phyloP scores from a whole-genome alignment of 1,284 basidiomycete genomes.

The Ceratobasidium sp. region DNA sequence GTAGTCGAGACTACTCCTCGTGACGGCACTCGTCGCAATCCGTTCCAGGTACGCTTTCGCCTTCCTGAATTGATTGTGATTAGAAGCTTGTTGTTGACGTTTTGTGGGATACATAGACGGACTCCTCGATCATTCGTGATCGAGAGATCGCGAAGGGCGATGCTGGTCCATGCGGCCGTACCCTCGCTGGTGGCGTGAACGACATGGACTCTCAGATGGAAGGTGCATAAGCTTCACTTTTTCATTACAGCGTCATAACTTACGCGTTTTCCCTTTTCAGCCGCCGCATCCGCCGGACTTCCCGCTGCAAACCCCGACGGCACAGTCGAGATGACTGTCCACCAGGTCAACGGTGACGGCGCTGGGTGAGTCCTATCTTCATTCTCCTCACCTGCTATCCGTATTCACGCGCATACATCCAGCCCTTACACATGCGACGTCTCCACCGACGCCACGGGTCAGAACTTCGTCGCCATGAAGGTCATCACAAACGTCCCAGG shows the following conservation, averaged over 20 bases:
- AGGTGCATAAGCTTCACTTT: constrained; percentile 27
- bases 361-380: constrained; percentile 47
- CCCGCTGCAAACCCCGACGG: constrained; percentile 27
- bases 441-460: constrained; percentile 52
- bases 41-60: constrained; percentile 49
- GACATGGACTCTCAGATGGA: constrained; percentile 52
- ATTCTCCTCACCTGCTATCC: background rate
- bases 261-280: background rate
- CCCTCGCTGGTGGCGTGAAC: constrained; percentile 51
- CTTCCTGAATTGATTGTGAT: background rate
- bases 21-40: constrained; percentile 51
- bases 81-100: background rate
- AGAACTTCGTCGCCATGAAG: constrained; percentile 50
- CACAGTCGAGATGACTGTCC: constrained; percentile 41
- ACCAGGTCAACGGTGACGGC: constrained; percentile 43
- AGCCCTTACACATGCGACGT: constrained; percentile 53
- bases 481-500: constrained; percentile 54
- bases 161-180: constrained; percentile 52
- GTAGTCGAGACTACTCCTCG: constrained; percentile 54
- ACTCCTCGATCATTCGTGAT: constrained; percentile 53
- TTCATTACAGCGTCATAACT: background rate
- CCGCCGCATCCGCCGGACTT: constrained; percentile 37
- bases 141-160: constrained; percentile 51
- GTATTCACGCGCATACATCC: background rate
- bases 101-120: constrained; percentile 45